Conservation (phyloP, 1,284 basidiomycete genomes). For the Ceratobasidium sp. region DNA sequence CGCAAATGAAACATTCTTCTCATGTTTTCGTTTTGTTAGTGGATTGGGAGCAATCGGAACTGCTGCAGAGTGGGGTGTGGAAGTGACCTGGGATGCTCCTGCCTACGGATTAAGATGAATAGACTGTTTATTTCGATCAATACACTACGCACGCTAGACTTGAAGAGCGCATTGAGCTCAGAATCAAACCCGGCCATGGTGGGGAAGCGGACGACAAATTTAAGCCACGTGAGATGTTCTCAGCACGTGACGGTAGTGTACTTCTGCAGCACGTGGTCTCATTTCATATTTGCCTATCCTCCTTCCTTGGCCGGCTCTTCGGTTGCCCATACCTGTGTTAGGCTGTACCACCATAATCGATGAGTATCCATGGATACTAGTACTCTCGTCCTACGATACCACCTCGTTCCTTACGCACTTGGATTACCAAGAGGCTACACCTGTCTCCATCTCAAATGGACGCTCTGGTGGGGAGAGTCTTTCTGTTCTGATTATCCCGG, state of each 20-base stretch:
- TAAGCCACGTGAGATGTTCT: slow-evolving; percentile 4
- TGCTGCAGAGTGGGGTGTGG: slow-evolving; percentile 47
- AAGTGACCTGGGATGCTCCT: slow-evolving; percentile 39
- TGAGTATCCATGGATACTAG: no score
- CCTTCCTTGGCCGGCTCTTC: background rate
- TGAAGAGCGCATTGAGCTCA: slow-evolving; percentile 60
- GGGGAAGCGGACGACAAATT: slow-evolving; percentile 12
- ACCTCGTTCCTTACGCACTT: no score
- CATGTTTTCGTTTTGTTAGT: slow-evolving; percentile 42
- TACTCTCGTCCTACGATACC: no score
- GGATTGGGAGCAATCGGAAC: slow-evolving; percentile 18
- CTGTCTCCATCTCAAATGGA: no score
- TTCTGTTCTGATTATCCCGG: no score
- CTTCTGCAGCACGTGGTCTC: no score
- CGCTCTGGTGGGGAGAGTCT: no score
- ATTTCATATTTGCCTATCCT: background rate
- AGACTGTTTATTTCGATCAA: background rate
- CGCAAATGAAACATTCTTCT: slow-evolving; percentile 28
- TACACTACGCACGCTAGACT: slow-evolving; percentile 60
- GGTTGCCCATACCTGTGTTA: no score
- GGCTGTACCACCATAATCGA: no score
- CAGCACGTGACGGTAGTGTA: slow-evolving; percentile 11
- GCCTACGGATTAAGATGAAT: slow-evolving; percentile 13
- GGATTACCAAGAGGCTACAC: no score
- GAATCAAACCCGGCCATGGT: slow-evolving; percentile 51